phyloP scores from a whole-genome alignment of 2,329 filamentous ascomycete genomes.

The Fusarium scirpi region DNA sequence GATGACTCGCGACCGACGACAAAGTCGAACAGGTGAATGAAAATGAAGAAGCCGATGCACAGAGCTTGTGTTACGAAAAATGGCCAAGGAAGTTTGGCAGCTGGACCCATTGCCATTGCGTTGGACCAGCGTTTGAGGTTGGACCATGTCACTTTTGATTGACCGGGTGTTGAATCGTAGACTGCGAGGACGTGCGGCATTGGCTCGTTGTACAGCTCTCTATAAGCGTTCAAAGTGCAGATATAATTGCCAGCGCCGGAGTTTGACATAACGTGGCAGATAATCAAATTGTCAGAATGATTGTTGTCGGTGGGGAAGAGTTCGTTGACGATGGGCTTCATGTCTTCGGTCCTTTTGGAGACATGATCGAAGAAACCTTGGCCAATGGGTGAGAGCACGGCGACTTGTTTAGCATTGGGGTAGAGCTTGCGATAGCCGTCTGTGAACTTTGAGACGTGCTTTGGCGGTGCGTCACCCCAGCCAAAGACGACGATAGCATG shows the following conservation, averaged over 20 bases:
- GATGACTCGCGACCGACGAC: not conserved
- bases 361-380: conserved; percentile 13
- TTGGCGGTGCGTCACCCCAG: conserved; percentile 19
- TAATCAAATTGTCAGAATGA: fast-evolving
- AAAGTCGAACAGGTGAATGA: conserved; percentile 3
- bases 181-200: conserved; percentile 4
- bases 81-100: not conserved
- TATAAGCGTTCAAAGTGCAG: conserved; percentile 3
- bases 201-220: not conserved
- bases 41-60: not conserved
- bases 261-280: conserved; percentile 3
- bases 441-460: conserved; percentile 3
- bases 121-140: conserved; percentile 15
- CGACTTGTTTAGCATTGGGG: not conserved
- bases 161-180: conserved; percentile 1
- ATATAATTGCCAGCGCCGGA: conserved; percentile 5
- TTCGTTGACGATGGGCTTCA: conserved; percentile 6
- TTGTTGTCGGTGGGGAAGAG: not conserved
- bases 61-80: not conserved
- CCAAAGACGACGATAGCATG: conserved; percentile 3
- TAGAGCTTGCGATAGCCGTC: not conserved
- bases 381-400: not conserved
- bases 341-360: not conserved
- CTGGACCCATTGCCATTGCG: conserved; percentile 2
- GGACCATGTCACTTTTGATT: not conserved